Evolutionary conservation across 2,329 filamentous ascomycete genomes (phyloP).

Genomic region (Curvularia spicifera): DNA sequence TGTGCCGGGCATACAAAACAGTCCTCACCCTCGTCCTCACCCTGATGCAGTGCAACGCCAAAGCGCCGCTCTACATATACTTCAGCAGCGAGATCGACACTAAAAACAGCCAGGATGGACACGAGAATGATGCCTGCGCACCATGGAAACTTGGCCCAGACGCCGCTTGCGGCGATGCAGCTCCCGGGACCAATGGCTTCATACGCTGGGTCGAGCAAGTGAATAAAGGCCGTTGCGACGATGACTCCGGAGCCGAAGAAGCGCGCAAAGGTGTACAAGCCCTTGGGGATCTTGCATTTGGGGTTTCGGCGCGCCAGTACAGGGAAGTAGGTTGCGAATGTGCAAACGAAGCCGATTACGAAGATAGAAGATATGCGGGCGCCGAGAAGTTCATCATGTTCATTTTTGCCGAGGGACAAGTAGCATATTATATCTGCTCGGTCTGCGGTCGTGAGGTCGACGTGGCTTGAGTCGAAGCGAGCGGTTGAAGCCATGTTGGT

Average conservation of each 20-base stretch:
- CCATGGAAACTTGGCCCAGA: slow-evolving; percentile 10
- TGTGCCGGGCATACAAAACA: neutral
- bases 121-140: slow-evolving; percentile 7
- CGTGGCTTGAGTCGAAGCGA: slow-evolving; percentile 1
- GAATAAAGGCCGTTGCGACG: slow-evolving; percentile 10
- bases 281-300: slow-evolving; percentile 6
- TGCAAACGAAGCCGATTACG: slow-evolving; percentile 9
- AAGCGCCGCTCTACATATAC: slow-evolving; percentile 10
- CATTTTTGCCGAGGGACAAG: slow-evolving; percentile 1
- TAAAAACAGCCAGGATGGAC: slow-evolving; percentile 8
- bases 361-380: slow-evolving; percentile 9
- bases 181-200: slow-evolving; percentile 11
- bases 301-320: slow-evolving; percentile 4
- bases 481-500: neutral
- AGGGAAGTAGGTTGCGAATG: slow-evolving; percentile 7
- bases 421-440: slow-evolving; percentile 6
- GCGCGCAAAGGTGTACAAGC: slow-evolving; percentile 9
- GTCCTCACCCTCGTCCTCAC: neutral
- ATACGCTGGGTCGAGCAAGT: slow-evolving; percentile 9
- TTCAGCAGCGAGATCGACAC: slow-evolving; percentile 7
- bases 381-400: slow-evolving; percentile 1
- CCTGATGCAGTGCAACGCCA: neutral
- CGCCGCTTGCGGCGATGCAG: slow-evolving; percentile 3
- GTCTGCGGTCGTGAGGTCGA: slow-evolving; percentile 7
- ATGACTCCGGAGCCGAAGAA: slow-evolving; percentile 14